phyloP scores from a whole-genome alignment of 108 stramenopile genomes.

The Hondaea fermentalgiana region DNA sequence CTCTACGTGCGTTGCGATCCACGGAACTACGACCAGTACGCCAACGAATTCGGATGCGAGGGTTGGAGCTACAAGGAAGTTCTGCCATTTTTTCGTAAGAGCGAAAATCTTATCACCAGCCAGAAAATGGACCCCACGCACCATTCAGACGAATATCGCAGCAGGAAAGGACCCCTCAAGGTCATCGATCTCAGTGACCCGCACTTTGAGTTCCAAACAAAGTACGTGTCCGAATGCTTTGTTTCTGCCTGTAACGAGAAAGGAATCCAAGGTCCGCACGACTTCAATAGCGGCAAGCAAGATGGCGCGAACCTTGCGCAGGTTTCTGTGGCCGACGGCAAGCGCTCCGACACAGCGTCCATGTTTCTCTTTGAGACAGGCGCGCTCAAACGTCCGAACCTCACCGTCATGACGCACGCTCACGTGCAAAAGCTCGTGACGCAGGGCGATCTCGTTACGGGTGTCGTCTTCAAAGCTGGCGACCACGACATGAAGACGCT shows the following conservation, averaged over 20 bases:
- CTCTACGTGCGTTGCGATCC: slow-evolving; percentile 51
- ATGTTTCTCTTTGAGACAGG: not conserved
- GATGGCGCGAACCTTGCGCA: slow-evolving; percentile 18
- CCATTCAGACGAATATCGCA: not conserved
- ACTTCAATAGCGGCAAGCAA: slow-evolving; percentile 36
- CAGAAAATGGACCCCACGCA: not conserved
- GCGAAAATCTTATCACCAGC: slow-evolving; percentile 34
- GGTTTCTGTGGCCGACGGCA: not conserved
- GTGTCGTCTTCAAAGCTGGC: not conserved
- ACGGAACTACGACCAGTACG: slow-evolving; percentile 50
- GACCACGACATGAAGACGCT: not conserved
- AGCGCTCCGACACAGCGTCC: not conserved
- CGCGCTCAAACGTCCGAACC: not conserved
- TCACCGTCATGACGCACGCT: not conserved
- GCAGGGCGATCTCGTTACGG: not conserved
- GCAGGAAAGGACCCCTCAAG: slow-evolving; percentile 17
- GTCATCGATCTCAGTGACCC: slow-evolving; percentile 30
- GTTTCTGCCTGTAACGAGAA: slow-evolving; percentile 28
- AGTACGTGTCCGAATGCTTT: slow-evolving; percentile 2
- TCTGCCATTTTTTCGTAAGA: slow-evolving; percentile 47
- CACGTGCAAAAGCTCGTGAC: not conserved
- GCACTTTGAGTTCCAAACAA: not conserved
- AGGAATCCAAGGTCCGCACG: slow-evolving; percentile 28
- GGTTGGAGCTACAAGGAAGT: slow-evolving; percentile 42
- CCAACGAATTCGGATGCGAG: slow-evolving; percentile 29